Evolutionary conservation across 2,329 filamentous ascomycete species (phyloP).

Genomic region (Penicillium psychrosexuale): DNA sequence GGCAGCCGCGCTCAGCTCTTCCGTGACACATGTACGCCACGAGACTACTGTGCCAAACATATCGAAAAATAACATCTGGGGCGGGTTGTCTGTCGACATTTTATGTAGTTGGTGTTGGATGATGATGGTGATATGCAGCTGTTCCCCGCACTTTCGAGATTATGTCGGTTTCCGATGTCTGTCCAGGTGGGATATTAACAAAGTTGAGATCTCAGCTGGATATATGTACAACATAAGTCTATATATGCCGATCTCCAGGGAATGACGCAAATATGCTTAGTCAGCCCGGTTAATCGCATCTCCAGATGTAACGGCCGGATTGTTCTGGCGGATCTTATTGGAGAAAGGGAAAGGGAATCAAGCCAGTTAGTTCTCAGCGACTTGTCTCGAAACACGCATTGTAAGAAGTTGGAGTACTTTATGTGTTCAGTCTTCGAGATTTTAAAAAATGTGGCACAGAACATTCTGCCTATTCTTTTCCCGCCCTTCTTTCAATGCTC

Average conservation of each 20-base stretch:
- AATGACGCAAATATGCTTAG: conserved; percentile 2
- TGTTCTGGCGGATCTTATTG: conserved; percentile 1
- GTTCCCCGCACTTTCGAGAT: neutral
- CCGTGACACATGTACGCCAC: conserved; percentile 67
- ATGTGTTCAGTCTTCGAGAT: neutral
- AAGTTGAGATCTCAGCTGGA: neutral
- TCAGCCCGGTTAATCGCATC: conserved; percentile 4
- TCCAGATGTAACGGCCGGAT: conserved; percentile 12
- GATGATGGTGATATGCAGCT: neutral
- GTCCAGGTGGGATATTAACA: neutral
- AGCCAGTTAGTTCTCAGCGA: neutral
- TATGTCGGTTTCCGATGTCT: neutral
- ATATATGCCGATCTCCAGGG: neutral
- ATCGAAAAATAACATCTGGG: conserved; percentile 34
- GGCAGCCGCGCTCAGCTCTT: conserved; percentile 55
- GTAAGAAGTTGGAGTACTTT: neutral
- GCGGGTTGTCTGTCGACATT: conserved; percentile 25
- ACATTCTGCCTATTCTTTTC: neutral
- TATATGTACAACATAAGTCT: neutral
- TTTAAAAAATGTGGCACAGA: neutral
- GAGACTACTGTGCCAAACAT: conserved; percentile 64
- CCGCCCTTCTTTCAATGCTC: neutral
- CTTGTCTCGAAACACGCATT: neutral
- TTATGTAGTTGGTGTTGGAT: neutral
- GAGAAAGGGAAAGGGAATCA: neutral